phyloP scores from a whole-genome alignment of 495 filamentous ascomycete species.

The Aspergillus steynii region DNA sequence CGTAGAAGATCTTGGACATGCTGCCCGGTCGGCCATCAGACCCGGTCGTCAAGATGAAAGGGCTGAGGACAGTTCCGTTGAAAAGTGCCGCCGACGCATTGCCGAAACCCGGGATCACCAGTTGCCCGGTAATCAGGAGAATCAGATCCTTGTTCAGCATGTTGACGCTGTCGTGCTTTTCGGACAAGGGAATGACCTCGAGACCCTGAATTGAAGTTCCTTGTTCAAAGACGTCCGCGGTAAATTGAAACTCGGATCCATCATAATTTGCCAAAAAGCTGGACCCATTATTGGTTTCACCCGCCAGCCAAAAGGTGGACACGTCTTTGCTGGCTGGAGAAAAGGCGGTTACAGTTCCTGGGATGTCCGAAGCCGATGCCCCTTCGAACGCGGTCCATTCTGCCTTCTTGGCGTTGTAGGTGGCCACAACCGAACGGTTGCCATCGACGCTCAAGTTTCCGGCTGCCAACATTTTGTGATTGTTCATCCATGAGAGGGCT shows the following conservation, averaged over 20 bases:
- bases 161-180: constrained; percentile 62
- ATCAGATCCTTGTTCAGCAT: constrained; percentile 65
- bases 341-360: constrained; percentile 76
- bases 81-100: constrained; percentile 84
- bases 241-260: constrained; percentile 55
- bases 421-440: constrained; percentile 65
- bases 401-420: constrained; percentile 65
- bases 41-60: constrained; percentile 76
- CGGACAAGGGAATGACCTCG: constrained; percentile 71
- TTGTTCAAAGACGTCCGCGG: constrained; percentile 58
- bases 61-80: constrained; percentile 73
- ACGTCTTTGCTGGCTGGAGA: constrained; percentile 66
- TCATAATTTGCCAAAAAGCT: constrained; percentile 80
- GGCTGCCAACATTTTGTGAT: constrained; percentile 68
- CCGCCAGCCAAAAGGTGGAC: constrained; percentile 77
- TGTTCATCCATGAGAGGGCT: constrained; percentile 71
- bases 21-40: constrained; percentile 63
- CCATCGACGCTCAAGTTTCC: constrained; percentile 71
- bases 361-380: constrained; percentile 58
- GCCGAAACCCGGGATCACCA: constrained; percentile 74
- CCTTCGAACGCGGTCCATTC: constrained; percentile 67
- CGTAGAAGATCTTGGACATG: constrained; percentile 75
- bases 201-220: constrained; percentile 72
- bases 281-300: constrained; percentile 62
- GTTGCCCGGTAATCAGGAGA: constrained; percentile 79